Conservation (phyloP, 768 basidiomycete species). For the Rhizopogon vesiculosus region DNA sequence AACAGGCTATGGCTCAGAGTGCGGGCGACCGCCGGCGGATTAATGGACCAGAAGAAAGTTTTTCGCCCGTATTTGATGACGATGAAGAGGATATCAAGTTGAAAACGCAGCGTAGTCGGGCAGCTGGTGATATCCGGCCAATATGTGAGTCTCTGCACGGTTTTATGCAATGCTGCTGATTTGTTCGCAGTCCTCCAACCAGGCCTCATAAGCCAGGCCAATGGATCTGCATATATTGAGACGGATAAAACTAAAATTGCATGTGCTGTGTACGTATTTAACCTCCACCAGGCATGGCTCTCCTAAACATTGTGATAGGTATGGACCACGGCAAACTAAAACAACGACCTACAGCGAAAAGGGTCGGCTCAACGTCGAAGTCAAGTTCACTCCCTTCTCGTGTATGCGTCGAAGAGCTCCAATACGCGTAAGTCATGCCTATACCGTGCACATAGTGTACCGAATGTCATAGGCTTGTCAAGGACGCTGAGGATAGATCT, state of each 20-base stretch:
- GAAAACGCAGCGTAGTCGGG: constrained; percentile 38
- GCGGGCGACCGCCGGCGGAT: constrained; percentile 82
- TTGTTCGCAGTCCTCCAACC: constrained; percentile 70
- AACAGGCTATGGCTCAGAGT: constrained; percentile 41
- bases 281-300: constrained; percentile 5
- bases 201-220: constrained; percentile 88
- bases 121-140: constrained; percentile 65
- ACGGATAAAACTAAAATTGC: constrained; percentile 89
- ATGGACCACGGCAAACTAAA: constrained; percentile 84
- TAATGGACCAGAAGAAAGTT: constrained; percentile 86
- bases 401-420: constrained; percentile 74
- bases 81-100: constrained; percentile 21
- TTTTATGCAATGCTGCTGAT: constrained; percentile 6
- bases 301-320: constrained; percentile 35
- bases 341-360: constrained; percentile 78
- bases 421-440: constrained; percentile 59
- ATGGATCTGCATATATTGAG: constrained; percentile 97
- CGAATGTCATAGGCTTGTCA: constrained; percentile 3
- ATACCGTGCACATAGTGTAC: constrained; percentile 1
- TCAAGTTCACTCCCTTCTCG: constrained; percentile 96
- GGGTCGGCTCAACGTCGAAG: constrained; percentile 89
- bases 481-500: constrained; percentile 95
- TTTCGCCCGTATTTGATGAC: constrained; percentile 53
- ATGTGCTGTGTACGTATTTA: constrained; percentile 79
- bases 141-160: constrained; percentile 56